phyloP scores from a whole-genome alignment of 441 rosid species.

The Kokia cookei region DNA sequence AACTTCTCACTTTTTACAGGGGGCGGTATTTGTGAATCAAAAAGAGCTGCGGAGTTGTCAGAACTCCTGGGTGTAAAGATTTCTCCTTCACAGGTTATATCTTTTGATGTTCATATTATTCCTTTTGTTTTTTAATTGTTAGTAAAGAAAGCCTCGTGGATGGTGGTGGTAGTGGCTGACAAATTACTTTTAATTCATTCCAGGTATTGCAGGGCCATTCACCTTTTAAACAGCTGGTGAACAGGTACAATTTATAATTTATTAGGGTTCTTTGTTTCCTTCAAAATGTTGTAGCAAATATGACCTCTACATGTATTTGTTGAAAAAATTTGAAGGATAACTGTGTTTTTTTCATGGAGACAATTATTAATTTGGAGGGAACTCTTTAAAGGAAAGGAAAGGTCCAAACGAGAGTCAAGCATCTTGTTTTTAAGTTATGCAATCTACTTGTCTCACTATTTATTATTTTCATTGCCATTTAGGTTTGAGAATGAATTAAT shows the following conservation, averaged over 20 bases:
- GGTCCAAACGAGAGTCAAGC: not conserved
- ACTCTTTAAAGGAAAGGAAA: not conserved
- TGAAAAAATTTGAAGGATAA: not conserved
- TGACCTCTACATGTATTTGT: not conserved
- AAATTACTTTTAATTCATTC: conserved; percentile 7
- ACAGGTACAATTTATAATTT: conserved; percentile 27
- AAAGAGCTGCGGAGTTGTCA: conserved; percentile 69
- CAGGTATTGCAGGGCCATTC: conserved; percentile 86
- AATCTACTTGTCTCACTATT: not conserved
- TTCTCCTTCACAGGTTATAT: conserved; percentile 59
- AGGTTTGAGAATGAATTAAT: conserved; percentile 66
- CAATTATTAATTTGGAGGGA: not conserved
- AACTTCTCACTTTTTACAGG: conserved; percentile 30
- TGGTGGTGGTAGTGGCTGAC: not conserved
- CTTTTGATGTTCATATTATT: not conserved
- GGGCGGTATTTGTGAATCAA: conserved; percentile 79
- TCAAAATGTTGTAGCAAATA: not conserved
- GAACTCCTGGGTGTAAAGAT: conserved; percentile 44
- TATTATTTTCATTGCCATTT: not conserved
- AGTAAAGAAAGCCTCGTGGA: not conserved
- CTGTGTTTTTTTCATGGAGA: not conserved
- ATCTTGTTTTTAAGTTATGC: not conserved
- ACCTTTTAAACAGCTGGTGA: conserved; percentile 56
- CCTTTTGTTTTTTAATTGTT: not conserved
- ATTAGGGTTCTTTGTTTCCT: not conserved